phyloP scores from a whole-genome alignment of 805 yeast species.

The Yarrowia divulgata region DNA sequence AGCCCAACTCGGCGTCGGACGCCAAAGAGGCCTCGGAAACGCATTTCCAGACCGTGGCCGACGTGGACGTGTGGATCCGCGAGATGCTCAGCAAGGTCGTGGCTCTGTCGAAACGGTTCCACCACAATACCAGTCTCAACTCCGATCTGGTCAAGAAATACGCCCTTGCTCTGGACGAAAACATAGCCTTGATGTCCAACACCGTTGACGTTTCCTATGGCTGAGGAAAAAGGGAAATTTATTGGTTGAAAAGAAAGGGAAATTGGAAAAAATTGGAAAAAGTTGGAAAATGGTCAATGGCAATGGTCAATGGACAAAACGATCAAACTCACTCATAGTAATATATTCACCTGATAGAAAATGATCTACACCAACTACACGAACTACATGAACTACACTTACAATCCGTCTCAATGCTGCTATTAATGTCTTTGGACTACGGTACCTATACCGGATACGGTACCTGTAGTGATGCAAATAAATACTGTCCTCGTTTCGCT shows the following conservation, averaged over 20 bases:
- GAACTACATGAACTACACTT: no score
- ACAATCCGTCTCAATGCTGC: no score
- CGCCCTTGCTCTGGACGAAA: conserved; percentile 27
- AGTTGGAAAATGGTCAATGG: no score
- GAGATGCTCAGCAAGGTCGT: conserved; percentile 33
- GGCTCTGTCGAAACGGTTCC: conserved; percentile 18
- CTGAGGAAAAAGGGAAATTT: no score
- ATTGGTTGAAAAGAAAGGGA: no score
- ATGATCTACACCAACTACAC: no score
- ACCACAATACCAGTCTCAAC: conserved; percentile 20
- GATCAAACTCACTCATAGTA: no score
- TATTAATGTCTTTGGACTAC: no score
- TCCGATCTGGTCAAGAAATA: conserved; percentile 18
- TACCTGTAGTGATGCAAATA: conserved; percentile 8
- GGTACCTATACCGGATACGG: no score
- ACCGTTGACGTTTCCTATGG: conserved; percentile 2
- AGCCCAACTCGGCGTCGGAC: conserved; percentile 2
- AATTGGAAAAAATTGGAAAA: no score
- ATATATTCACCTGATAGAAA: no score
- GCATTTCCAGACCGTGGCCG: conserved; percentile 24
- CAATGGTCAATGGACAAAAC: no score
- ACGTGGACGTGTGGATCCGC: conserved; percentile 30
- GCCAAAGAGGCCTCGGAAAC: conserved; percentile 35
- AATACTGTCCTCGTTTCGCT: conserved; percentile 1
- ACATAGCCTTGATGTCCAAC: neutral